phyloP scores from a whole-genome alignment of 805 yeast species.

The Kodamaea leandrae region DNA sequence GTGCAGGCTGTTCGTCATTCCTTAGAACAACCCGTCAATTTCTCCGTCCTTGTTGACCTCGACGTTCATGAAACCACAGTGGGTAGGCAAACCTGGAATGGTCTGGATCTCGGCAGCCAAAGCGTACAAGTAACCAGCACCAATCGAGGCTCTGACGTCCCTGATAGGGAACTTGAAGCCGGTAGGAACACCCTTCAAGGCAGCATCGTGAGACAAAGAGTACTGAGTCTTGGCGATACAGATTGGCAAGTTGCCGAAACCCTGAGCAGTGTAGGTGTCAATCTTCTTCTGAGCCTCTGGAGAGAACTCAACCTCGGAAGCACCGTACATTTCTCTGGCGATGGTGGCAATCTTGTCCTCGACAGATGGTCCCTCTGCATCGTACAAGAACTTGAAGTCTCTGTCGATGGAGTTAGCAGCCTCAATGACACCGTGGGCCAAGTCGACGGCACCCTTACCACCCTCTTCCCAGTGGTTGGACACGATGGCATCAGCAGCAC shows the following conservation, averaged over 20 bases:
- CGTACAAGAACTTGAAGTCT: constrained; percentile 55
- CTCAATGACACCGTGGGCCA: constrained; percentile 68
- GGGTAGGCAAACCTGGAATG: constrained; percentile 83
- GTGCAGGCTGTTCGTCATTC: not conserved
- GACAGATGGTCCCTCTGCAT: constrained; percentile 53
- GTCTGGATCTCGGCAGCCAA: constrained; percentile 85
- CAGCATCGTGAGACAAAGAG: constrained; percentile 79
- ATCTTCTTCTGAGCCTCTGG: constrained; percentile 70
- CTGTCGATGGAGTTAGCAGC: constrained; percentile 51
- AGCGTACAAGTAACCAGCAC: constrained; percentile 84
- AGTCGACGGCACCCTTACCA: constrained; percentile 74
- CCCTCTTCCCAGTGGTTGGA: constrained; percentile 88
- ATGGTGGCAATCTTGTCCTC: constrained; percentile 67
- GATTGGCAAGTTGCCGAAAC: constrained; percentile 73
- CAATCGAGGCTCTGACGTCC: constrained; percentile 73
- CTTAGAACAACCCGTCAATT: constrained; percentile 71
- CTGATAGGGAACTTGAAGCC: constrained; percentile 79
- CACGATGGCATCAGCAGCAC: constrained; percentile 75
- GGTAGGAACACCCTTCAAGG: constrained; percentile 77
- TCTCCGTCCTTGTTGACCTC: constrained; percentile 79
- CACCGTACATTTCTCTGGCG: constrained; percentile 78
- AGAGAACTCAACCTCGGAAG: constrained; percentile 64
- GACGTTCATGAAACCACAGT: constrained; percentile 83
- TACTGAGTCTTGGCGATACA: constrained; percentile 87
- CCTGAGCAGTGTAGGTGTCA: constrained; percentile 66